Percentiles rank a stretch among this genome's conserved stretches.
Evolutionary conservation across 345 rosid species (phyloP).

Genomic region (Eucalyptus albens): DNA sequence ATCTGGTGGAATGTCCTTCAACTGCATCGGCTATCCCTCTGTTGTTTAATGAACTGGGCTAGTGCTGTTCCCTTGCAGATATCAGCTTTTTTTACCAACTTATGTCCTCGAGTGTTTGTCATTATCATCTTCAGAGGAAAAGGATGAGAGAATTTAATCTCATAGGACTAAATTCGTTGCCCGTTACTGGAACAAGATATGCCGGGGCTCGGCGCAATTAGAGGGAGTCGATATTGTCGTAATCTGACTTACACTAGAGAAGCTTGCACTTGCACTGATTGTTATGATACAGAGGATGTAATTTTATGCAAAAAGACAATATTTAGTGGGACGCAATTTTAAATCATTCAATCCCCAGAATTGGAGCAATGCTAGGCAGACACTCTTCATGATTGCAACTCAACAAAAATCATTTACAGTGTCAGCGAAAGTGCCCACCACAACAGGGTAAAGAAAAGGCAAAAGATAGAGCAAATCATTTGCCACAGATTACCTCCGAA

Average conservation of each 20-base stretch:
- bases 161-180: not conserved
- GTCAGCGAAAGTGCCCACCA: not conserved
- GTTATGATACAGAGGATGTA: not conserved
- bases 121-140: not conserved
- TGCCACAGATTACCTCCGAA: not conserved
- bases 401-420: not conserved
- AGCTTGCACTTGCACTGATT: not conserved
- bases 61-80: not conserved
- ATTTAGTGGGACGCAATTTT: not conserved
- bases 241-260: not conserved
- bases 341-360: not conserved
- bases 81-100: not conserved
- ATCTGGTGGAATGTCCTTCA: not conserved
- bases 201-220: not conserved
- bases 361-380: not conserved
- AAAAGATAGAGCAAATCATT: not conserved
- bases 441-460: not conserved
- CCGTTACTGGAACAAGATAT: not conserved
- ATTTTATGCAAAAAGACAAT: not conserved
- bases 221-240: not conserved
- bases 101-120: not conserved
- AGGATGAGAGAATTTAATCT: not conserved
- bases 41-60: not conserved
- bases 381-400: not conserved
- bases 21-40: not conserved